These are phyloP conservation scores for Cercospora nicotianae DNA, from an alignment of 2,329 filamentous ascomycete genomes.

Conservation along the genomic window DNA sequence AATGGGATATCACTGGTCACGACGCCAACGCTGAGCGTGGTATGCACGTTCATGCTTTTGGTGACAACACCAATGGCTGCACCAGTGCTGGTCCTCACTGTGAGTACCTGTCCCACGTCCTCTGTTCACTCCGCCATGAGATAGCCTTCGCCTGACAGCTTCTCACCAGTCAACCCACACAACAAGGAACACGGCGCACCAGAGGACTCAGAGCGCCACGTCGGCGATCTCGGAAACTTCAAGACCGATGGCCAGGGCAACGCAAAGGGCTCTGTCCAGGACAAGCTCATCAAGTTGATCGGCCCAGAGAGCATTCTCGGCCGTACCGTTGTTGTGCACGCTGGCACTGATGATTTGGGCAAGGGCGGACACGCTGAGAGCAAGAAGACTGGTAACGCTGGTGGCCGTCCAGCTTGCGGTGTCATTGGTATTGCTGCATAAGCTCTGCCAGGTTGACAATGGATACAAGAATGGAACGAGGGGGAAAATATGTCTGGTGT, in stretches of 20 bases:
- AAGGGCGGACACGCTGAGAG: constrained; percentile 90
- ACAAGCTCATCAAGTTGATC: constrained; percentile 91
- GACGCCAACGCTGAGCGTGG: constrained; percentile 95
- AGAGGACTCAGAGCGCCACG: constrained; percentile 79
- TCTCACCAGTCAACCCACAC: constrained; percentile 83
- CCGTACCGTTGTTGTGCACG: constrained; percentile 92
- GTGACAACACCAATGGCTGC: constrained; percentile 99
- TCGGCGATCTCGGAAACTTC: constrained; percentile 97
- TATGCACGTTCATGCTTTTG: constrained; percentile 98
- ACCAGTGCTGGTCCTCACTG: constrained; percentile 97
- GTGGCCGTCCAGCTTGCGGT: constrained; percentile 88
- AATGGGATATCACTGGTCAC: constrained; percentile 89
- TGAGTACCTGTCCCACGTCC: constrained; percentile 49
- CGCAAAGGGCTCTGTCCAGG: constrained; percentile 73
- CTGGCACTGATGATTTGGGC: constrained; percentile 94
- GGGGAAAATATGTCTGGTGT: neutral
- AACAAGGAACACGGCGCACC: constrained; percentile 90
- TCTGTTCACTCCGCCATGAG: neutral
- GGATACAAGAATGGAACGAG: neutral
- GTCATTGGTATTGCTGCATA: constrained; percentile 41
- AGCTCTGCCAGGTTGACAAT: neutral
- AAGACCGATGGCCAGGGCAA: constrained; percentile 92
- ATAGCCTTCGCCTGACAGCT: neutral
- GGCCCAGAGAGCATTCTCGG: constrained; percentile 93
- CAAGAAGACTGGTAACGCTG: constrained; percentile 97